Evolutionary conservation across 768 basidiomycete species (phyloP), one percentile per base, ranked within the genome.

Genomic region (Leccinum ochraceum): DNA sequence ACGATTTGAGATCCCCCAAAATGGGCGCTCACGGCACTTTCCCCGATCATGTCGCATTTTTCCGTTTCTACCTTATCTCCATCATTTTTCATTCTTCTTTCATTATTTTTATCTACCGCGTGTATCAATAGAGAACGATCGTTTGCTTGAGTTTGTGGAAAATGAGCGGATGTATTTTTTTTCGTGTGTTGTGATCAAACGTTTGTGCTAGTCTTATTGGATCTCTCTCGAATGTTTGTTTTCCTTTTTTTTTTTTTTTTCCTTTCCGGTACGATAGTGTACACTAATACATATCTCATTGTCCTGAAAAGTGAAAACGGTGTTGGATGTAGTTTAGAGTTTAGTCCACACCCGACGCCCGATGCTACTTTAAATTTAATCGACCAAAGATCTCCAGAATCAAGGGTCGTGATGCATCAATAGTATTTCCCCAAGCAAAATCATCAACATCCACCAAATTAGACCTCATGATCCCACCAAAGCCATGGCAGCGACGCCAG

Each of bases 401-500:
- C 9, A n/a, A 20, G 26, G 39, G 39, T 39, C 37, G 37, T 16
- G 16, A 14, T 37, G 16, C 28, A 17, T 39, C 37, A 17, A 39
- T 17, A n/a, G 8, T 17, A 2, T 37, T 48, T n/a, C 1, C 0
- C 17, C 10, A 26, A 46, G 6, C 20, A 14, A 53, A 49, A 13
- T 49, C 1, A 26, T 4, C 30, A 17, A 13, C 3, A 32, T 28
- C 37, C 20, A 14, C 54, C 1, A 17, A 20, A 6, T 42, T n/a
- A n/a, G 17, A 48, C 4, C 37, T 66, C 69, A 30, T 2, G 62
- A 73, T 58, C 82, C 83, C 44, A 88, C 77, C 16, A 86, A 64
- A n/a, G 82, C 82, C 88, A 90, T 91, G 53, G 79, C 83, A 1
- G 69, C 69, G 1, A 83, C 85, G 4, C 90, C 90, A n/a, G 79